A percentile compares a stretch with the other conserved stretches of the same genome.
These are phyloP conservation scores for Globisporangium alternatum DNA, from an alignment of 352 stramenopile species.

Conservation along the genomic window DNA sequence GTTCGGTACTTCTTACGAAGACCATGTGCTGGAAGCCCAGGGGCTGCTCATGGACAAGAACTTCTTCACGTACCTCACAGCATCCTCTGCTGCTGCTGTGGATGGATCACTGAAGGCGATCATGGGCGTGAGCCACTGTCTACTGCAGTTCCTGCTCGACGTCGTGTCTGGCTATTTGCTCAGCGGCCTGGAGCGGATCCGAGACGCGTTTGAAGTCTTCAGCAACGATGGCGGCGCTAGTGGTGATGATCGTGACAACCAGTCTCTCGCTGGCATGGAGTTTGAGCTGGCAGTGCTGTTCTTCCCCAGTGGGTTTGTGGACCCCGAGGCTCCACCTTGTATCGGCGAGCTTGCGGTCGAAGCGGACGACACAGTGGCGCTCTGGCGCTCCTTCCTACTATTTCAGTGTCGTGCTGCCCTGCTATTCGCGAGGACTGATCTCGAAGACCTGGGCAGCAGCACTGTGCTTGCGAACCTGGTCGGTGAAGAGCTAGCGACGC, in stretches of 20 bases:
- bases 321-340: slow-evolving; percentile 20
- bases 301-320: slow-evolving; percentile 36
- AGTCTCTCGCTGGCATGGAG: background rate
- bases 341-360: slow-evolving; percentile 56
- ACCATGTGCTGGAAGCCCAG: slow-evolving; percentile 40
- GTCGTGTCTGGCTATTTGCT: slow-evolving; percentile 47
- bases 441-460: background rate
- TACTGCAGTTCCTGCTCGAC: slow-evolving; percentile 57
- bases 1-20: slow-evolving; percentile 19
- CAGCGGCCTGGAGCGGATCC: slow-evolving; percentile 47
- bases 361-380: slow-evolving; percentile 29
- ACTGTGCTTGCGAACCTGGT: slow-evolving; percentile 16
- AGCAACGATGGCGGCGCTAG: background rate
- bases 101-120: slow-evolving; percentile 4
- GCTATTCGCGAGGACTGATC: background rate
- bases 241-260: background rate
- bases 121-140: slow-evolving; percentile 20
- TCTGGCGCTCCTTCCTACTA: slow-evolving; percentile 45
- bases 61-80: slow-evolving; percentile 13
- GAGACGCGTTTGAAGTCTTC: slow-evolving; percentile 18
- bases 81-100: background rate
- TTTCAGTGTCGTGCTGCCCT: slow-evolving; percentile 32
- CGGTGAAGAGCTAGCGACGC: slow-evolving; percentile 1
- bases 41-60: slow-evolving; percentile 29
- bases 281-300: slow-evolving; percentile 31